phyloP scores from a whole-genome alignment of 2,329 filamentous ascomycete genomes.

The Stachybotrys echinatus region DNA sequence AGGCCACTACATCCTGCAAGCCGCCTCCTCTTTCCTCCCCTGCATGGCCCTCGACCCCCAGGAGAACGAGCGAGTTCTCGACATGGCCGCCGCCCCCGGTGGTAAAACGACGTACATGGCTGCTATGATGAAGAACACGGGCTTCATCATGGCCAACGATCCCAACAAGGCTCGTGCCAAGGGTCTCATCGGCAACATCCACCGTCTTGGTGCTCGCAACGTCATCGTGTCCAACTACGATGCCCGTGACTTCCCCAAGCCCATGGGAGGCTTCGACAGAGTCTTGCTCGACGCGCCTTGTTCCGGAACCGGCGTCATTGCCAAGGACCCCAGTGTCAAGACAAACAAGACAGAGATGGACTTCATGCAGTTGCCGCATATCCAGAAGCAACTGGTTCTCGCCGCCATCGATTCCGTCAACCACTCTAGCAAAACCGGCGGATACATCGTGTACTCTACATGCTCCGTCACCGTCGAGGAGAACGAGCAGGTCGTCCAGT shows the following conservation, averaged over 20 bases:
- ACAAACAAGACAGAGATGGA: slow-evolving; percentile 97
- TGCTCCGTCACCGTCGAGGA: slow-evolving; percentile 94
- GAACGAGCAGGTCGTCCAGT: slow-evolving; percentile 85
- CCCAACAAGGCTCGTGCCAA: slow-evolving; percentile 89
- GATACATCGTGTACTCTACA: slow-evolving; percentile 94
- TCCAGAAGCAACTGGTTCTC: slow-evolving; percentile 90
- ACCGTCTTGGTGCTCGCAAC: slow-evolving; percentile 89
- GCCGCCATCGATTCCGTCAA: slow-evolving; percentile 93
- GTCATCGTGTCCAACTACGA: slow-evolving; percentile 95
- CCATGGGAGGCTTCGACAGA: slow-evolving; percentile 93
- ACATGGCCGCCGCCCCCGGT: slow-evolving; percentile 92
- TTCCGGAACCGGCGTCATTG: slow-evolving; percentile 94
- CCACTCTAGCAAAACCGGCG: slow-evolving; percentile 85
- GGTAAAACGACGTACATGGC: slow-evolving; percentile 95
- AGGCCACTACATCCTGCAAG: slow-evolving; percentile 96
- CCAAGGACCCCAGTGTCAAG: slow-evolving; percentile 94
- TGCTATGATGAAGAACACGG: slow-evolving; percentile 95
- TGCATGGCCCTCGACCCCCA: slow-evolving; percentile 97
- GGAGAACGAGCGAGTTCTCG: slow-evolving; percentile 84
- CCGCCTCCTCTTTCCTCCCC: slow-evolving; percentile 91
- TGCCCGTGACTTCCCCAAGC: slow-evolving; percentile 86
- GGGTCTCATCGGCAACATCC: slow-evolving; percentile 96
- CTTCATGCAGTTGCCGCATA: slow-evolving; percentile 87
- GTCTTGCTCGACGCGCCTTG: slow-evolving; percentile 93
- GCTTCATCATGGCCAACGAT: slow-evolving; percentile 94